Evolutionary conservation across 768 basidiomycete genomes (phyloP).

Genomic region (Megacollybia marginata): DNA sequence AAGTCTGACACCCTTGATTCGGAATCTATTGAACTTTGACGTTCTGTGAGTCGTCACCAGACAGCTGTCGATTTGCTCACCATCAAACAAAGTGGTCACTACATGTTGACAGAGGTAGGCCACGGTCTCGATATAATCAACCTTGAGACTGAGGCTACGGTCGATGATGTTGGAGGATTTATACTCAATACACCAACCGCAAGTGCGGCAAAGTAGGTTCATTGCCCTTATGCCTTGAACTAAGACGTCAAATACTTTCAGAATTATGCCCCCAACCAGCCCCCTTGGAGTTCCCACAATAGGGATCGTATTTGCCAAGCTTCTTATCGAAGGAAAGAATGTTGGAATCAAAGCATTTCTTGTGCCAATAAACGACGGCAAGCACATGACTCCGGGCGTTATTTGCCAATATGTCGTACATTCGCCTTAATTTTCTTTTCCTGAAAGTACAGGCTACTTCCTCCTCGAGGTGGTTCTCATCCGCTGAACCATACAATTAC

Average conservation of each 20-base stretch:
- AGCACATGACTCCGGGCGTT: not conserved
- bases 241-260: constrained; percentile 8
- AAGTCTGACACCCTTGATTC: not conserved
- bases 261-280: constrained; percentile 38
- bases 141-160: too few species aligned
- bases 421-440: not conserved
- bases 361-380: constrained; percentile 11
- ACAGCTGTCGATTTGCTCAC: too few species aligned
- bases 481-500: too few species aligned
- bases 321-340: constrained; percentile 26
- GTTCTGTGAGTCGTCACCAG: too few species aligned
- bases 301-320: constrained; percentile 32
- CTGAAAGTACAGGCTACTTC: not conserved
- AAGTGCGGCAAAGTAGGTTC: constrained; percentile 1
- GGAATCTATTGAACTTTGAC: not conserved
- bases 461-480: too few species aligned
- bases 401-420: not conserved
- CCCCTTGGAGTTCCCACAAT: constrained; percentile 27
- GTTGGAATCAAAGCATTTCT: constrained; percentile 19
- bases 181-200: too few species aligned
- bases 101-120: too few species aligned
- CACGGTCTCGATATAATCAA: too few species aligned
- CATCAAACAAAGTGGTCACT: too few species aligned
- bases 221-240: not conserved
- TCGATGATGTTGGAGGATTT: too few species aligned